Percentiles rank a stretch among this genome's conserved stretches.
These are phyloP conservation scores for Micromonas pusilla DNA, from an alignment of 139 green algal genomes.

Conservation along the genomic window DNA sequence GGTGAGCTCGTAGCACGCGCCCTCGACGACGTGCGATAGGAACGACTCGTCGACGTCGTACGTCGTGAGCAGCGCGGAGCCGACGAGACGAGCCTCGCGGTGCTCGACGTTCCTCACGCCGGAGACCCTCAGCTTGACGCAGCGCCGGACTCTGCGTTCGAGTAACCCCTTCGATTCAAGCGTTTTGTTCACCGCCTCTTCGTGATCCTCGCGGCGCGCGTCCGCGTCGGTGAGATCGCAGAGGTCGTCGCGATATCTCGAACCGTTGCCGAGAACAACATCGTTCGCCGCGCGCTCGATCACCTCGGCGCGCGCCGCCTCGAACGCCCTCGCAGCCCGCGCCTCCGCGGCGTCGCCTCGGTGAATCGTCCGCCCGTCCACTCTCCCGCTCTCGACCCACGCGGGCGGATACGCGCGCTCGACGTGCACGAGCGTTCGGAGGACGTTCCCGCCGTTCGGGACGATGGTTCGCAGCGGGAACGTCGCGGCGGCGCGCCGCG, in stretches of 20 bases:
- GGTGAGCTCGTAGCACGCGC: neutral
- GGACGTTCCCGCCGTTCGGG: neutral
- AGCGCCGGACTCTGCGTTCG: neutral
- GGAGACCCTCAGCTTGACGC: neutral
- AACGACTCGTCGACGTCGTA: neutral
- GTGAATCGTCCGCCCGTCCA: neutral
- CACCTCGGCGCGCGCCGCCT: neutral
- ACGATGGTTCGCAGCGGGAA: neutral
- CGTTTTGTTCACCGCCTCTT: neutral
- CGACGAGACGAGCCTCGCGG: neutral
- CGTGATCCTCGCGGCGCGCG: neutral
- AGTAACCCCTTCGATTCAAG: neutral
- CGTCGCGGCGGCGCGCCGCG: neutral
- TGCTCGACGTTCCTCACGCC: neutral
- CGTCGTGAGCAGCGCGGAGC: neutral
- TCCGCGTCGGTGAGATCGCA: too few relatives aligned
- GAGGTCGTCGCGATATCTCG: too few relatives aligned
- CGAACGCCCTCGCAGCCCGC: neutral
- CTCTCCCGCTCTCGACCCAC: neutral
- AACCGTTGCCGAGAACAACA: neutral
- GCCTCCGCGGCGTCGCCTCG: neutral
- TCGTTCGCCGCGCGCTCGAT: neutral
- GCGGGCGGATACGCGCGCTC: neutral
- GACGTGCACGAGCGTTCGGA: neutral
- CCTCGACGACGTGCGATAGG: neutral